These are phyloP conservation scores for Starmerella floris DNA, from an alignment of 805 yeast genomes.

Conservation along the genomic window DNA sequence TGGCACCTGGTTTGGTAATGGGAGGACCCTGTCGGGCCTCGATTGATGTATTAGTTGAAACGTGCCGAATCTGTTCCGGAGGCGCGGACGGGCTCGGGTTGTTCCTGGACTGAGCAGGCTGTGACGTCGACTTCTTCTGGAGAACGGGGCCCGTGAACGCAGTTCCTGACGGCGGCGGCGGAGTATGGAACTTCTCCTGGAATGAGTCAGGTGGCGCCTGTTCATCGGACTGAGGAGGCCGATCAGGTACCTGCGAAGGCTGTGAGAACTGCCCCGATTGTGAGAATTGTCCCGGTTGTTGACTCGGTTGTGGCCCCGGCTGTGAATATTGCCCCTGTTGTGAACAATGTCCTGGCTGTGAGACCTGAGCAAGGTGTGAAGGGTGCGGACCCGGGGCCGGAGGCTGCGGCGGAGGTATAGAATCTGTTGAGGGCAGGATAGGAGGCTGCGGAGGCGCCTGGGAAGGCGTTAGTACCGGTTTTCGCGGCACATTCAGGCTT, in stretches of 20 bases:
- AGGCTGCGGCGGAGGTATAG: no score
- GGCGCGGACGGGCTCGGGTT: not conserved
- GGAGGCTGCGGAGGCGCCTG: not conserved
- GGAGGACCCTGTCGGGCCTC: not conserved
- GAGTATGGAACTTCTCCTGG: not conserved
- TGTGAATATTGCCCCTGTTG: no score
- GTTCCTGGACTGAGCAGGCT: not conserved
- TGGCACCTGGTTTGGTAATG: not conserved
- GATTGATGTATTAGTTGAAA: not conserved
- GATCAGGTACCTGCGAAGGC: not conserved
- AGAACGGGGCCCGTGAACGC: not conserved
- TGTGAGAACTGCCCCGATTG: not conserved
- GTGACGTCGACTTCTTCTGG: not conserved
- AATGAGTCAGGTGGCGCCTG: not conserved
- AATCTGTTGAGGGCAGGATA: no score
- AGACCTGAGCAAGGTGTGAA: no score
- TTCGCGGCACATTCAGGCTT: constrained; percentile 1
- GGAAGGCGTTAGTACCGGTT: not conserved
- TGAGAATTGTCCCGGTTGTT: not conserved
- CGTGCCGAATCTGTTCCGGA: no score
- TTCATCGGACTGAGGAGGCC: not conserved
- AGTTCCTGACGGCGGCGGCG: not conserved
- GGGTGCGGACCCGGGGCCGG: no score
- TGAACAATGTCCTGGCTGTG: no score
- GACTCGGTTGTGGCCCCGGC: not conserved